Conservation (phyloP, 306 rosid genomes). For the Gastrolobium villosum region DNA sequence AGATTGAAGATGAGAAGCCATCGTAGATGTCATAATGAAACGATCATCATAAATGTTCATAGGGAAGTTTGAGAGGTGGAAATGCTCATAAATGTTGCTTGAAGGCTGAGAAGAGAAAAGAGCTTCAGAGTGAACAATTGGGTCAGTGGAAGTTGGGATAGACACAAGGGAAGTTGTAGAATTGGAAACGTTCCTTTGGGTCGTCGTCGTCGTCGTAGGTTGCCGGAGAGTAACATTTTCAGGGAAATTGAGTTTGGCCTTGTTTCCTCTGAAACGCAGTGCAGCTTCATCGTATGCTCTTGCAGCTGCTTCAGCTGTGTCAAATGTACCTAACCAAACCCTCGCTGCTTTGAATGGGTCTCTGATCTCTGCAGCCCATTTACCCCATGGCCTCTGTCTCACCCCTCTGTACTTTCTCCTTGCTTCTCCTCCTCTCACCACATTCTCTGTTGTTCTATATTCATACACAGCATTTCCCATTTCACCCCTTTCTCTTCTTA, state of each 20-base stretch:
- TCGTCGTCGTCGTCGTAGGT: constrained; percentile 20
- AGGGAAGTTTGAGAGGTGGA: constrained; percentile 36
- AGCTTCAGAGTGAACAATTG: constrained; percentile 56
- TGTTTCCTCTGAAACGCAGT: constrained; percentile 70
- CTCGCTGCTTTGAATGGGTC: constrained; percentile 76
- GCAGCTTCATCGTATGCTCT: constrained; percentile 78
- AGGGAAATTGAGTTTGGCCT: constrained; percentile 78
- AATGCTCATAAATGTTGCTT: background rate
- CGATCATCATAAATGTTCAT: constrained; percentile 49
- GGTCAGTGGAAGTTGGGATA: constrained; percentile 56
- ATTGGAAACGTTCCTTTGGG: constrained; percentile 30
- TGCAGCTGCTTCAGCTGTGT: constrained; percentile 72
- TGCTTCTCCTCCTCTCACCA: constrained; percentile 31
- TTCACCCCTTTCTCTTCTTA: constrained; percentile 6
- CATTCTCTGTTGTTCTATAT: constrained; percentile 47
- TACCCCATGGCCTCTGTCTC: constrained; percentile 83
- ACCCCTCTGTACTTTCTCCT: constrained; percentile 75
- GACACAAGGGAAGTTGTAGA: constrained; percentile 50
- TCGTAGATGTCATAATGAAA: constrained; percentile 35
- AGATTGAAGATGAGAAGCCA: constrained; percentile 53
- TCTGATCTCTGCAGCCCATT: constrained; percentile 81
- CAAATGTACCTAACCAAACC: constrained; percentile 77
- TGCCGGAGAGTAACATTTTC: constrained; percentile 66
- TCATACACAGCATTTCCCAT: constrained; percentile 55
- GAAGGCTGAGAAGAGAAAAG: constrained; percentile 34